Conservation (phyloP, 2,329 filamentous ascomycete species). For the Aspergillus oerlinghausenensis region DNA sequence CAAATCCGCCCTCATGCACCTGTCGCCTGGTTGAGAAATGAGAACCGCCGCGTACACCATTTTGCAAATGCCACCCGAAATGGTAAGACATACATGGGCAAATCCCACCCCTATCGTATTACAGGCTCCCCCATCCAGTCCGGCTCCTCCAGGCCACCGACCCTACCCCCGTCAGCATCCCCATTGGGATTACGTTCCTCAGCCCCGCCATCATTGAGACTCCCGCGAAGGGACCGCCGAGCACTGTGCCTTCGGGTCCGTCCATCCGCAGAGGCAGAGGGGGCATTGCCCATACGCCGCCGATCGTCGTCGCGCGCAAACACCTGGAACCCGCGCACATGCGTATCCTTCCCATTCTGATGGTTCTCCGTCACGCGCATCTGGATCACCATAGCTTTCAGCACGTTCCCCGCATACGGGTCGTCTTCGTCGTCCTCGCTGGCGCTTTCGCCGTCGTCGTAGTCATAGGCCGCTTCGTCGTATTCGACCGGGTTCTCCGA, state of each 20-base stretch:
- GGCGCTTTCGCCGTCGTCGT: conserved; percentile 24
- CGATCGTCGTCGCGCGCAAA: conserved; percentile 53
- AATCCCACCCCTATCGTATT: conserved; percentile 31
- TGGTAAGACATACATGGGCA: background rate
- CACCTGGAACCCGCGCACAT: conserved; percentile 87
- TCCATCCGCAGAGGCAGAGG: conserved; percentile 31
- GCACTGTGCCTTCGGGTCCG: conserved; percentile 25
- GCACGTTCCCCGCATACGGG: conserved; percentile 61
- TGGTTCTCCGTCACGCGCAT: conserved; percentile 92
- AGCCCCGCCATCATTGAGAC: conserved; percentile 18
- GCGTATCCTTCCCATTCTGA: conserved; percentile 99
- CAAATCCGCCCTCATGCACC: background rate
- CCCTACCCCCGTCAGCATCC: conserved; percentile 23
- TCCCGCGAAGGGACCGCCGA: conserved; percentile 26
- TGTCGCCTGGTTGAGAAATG: background rate
- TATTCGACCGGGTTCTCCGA: conserved; percentile 10
- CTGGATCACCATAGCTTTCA: conserved; percentile 85
- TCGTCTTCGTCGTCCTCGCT: conserved; percentile 26
- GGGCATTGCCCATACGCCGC: conserved; percentile 25
- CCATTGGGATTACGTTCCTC: conserved; percentile 18
- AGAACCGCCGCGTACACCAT: background rate
- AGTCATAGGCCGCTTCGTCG: conserved; percentile 24
- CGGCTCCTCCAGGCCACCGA: conserved; percentile 37
- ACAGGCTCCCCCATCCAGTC: conserved; percentile 49
- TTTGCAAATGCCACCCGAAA: background rate